Evolutionary conservation across 2,329 filamentous ascomycete genomes (phyloP).

Genomic region (Aspergillus sp.): DNA sequence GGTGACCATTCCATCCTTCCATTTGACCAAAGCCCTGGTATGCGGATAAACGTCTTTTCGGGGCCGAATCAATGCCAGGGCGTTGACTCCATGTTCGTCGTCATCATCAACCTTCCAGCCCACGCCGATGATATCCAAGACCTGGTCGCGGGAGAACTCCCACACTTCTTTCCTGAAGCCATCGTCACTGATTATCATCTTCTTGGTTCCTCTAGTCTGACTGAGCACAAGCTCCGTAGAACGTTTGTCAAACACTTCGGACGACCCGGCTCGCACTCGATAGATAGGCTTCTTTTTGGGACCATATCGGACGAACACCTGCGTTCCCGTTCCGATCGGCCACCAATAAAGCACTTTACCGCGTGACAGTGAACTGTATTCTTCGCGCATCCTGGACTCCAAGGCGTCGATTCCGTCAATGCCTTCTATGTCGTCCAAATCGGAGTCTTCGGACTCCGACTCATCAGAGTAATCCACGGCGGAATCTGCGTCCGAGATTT

Average conservation of each 20-base stretch:
- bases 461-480: neutral
- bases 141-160: constrained; percentile 7
- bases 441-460: neutral
- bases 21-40: constrained; percentile 16
- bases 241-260: constrained; percentile 10
- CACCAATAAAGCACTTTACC: constrained; percentile 18
- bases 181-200: neutral
- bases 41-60: constrained; percentile 11
- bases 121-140: constrained; percentile 14
- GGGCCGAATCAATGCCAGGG: constrained; percentile 10
- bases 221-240: neutral
- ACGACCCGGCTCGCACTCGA: constrained; percentile 14
- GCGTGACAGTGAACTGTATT: constrained; percentile 7
- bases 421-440: neutral
- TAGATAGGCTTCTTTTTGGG: constrained; percentile 10
- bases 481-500: neutral
- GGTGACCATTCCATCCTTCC: constrained; percentile 11
- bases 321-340: constrained; percentile 14
- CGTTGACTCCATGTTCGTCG: constrained; percentile 9
- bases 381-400: neutral
- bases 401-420: neutral
- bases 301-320: constrained; percentile 18
- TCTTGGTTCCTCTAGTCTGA: neutral
- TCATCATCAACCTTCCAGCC: constrained; percentile 20
- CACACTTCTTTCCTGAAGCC: constrained; percentile 3